Conservation (phyloP, 768 basidiomycete genomes). For the Podaxis mareebaensis region DNA sequence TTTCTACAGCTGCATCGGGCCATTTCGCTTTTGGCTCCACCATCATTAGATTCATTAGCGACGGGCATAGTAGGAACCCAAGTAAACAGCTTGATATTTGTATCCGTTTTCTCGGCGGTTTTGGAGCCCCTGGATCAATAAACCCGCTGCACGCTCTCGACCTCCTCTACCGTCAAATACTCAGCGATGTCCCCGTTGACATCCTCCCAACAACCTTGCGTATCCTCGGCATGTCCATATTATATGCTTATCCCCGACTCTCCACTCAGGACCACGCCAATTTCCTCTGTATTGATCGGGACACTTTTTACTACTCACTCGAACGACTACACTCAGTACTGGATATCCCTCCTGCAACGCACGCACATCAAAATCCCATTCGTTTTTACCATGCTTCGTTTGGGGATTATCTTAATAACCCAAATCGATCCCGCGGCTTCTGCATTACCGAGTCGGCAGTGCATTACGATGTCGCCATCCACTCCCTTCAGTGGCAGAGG, state of each 20-base stretch:
- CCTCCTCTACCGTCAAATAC: slow-evolving; percentile 2
- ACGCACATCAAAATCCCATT: neutral
- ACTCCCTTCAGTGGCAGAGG: neutral
- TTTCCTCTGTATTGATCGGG: slow-evolving; percentile 1
- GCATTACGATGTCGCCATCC: neutral
- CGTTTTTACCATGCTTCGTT: slow-evolving; percentile 6
- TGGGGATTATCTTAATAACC: neutral
- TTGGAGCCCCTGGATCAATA: neutral
- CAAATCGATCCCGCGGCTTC: neutral
- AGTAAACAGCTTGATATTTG: slow-evolving; percentile 5
- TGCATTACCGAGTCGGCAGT: neutral
- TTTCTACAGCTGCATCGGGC: neutral
- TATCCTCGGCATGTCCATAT: slow-evolving; percentile 1
- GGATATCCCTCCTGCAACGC: neutral
- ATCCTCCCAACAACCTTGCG: slow-evolving; percentile 9
- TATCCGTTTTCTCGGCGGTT: neutral
- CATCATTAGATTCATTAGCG: slow-evolving; percentile 4
- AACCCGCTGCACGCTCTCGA: slow-evolving; percentile 8
- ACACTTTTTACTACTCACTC: neutral
- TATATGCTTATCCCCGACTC: neutral
- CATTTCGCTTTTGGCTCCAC: slow-evolving; percentile 7
- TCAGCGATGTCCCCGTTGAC: neutral
- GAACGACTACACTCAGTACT: neutral
- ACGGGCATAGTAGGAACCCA: neutral
- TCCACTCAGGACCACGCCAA: neutral